Evolutionary conservation across 2,329 filamentous ascomycete species (phyloP).

Genomic region (Fusarium dimerum): DNA sequence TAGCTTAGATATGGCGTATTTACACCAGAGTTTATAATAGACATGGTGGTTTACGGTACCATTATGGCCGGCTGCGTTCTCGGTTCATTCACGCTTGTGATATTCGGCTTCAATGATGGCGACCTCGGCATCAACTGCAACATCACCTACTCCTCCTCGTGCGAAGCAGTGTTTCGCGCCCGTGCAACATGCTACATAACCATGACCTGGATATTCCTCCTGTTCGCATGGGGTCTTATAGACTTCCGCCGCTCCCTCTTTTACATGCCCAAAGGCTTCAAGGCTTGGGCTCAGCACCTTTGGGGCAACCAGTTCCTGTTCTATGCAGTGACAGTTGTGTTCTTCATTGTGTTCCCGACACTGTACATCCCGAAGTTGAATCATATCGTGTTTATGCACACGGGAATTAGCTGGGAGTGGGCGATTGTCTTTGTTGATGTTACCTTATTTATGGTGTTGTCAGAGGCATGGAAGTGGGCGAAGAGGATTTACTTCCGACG

Average conservation of each 20-base stretch:
- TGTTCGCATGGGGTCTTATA: conserved; percentile 71
- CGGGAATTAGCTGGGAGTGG: conserved; percentile 69
- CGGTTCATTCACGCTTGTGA: conserved; percentile 59
- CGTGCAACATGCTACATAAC: conserved; percentile 66
- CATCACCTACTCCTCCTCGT: conserved; percentile 48
- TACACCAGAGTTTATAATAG: conserved; percentile 62
- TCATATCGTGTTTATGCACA: conserved; percentile 65
- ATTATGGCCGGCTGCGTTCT: conserved; percentile 64
- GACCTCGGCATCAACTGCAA: conserved; percentile 60
- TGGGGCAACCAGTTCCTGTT: conserved; percentile 58
- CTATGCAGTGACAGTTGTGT: conserved; percentile 51
- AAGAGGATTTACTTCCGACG: conserved; percentile 60
- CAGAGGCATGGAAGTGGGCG: conserved; percentile 67
- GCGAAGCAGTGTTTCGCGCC: conserved; percentile 62
- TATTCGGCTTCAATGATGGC: conserved; percentile 45
- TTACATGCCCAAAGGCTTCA: conserved; percentile 52
- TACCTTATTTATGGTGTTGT: conserved; percentile 61
- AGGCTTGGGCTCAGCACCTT: conserved; percentile 55
- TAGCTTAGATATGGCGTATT: conserved; percentile 56
- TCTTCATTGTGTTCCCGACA: conserved; percentile 58
- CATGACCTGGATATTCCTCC: conserved; percentile 69
- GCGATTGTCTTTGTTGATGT: conserved; percentile 64
- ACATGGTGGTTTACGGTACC: conserved; percentile 64
- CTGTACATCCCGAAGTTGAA: conserved; percentile 72
- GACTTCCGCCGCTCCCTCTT: conserved; percentile 67